Conservation (phyloP, 2,329 filamentous ascomycete genomes). For the Apiospora pterosperma region DNA sequence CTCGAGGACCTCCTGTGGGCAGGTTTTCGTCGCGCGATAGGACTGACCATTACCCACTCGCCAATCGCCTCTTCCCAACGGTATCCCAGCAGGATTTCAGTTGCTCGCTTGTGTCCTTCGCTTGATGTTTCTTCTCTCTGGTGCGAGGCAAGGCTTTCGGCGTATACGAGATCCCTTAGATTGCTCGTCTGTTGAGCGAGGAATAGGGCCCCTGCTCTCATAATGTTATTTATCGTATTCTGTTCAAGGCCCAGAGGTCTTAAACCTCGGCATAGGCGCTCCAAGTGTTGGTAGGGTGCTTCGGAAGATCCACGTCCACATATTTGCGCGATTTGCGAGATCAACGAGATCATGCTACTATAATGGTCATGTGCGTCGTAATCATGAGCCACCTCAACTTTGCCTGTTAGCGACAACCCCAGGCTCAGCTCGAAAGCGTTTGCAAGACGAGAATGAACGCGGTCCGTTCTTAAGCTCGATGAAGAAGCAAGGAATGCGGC, state of each 20-base stretch:
- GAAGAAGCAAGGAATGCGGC: constrained; percentile 9
- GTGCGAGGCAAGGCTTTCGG: constrained; percentile 37
- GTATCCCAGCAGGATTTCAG: constrained; percentile 22
- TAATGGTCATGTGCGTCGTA: constrained; percentile 13
- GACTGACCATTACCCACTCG: constrained; percentile 52
- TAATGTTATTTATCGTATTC: constrained; percentile 34
- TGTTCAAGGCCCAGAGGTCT: constrained; percentile 28
- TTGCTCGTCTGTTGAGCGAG: constrained; percentile 51
- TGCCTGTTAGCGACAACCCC: neutral
- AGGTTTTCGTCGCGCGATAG: constrained; percentile 23
- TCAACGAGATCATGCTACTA: constrained; percentile 21
- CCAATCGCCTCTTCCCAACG: constrained; percentile 55
- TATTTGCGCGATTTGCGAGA: constrained; percentile 25
- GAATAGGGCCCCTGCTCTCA: constrained; percentile 45
- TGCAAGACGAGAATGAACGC: neutral
- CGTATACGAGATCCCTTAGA: constrained; percentile 50
- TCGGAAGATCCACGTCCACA: constrained; percentile 23
- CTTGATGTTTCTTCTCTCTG: neutral
- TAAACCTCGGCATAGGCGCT: constrained; percentile 36
- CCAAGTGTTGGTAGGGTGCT: constrained; percentile 23
- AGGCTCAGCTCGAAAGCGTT: neutral
- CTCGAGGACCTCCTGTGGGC: constrained; percentile 16
- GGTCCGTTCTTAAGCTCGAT: neutral
- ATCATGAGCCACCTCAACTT: neutral
- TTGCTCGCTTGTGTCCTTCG: neutral